phyloP scores from a whole-genome alignment of 2,329 filamentous ascomycete genomes.

The Whalleya microplaca region DNA sequence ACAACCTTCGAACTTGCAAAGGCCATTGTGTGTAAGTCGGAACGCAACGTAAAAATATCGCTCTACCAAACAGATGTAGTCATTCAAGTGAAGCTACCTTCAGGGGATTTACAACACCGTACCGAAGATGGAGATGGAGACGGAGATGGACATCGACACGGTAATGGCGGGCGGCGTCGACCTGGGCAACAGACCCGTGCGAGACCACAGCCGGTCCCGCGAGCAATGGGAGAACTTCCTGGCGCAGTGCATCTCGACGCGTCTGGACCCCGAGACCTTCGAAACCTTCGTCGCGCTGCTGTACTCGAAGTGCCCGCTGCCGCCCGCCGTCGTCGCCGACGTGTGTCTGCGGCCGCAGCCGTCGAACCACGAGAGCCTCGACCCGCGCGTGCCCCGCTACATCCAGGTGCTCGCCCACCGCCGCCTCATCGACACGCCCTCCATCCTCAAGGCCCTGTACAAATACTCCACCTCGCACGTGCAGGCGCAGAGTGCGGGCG shows the following conservation, averaged over 20 bases:
- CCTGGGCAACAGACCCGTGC: constrained; percentile 2
- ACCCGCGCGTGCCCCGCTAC: constrained; percentile 64
- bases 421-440: constrained; percentile 56
- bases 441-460: constrained; percentile 59
- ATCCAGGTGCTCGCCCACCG: constrained; percentile 57
- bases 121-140: constrained; percentile 25
- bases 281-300: constrained; percentile 54
- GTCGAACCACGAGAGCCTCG: constrained; percentile 53
- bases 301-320: constrained; percentile 55
- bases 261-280: constrained; percentile 59
- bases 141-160: constrained; percentile 25
- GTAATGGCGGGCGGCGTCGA: constrained; percentile 4
- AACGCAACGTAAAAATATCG: not conserved
- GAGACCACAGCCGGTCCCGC: constrained; percentile 30
- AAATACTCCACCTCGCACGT: constrained; percentile 59
- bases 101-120: not conserved
- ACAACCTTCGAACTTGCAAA: not conserved
- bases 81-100: too few species aligned
- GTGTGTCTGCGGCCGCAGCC: constrained; percentile 60
- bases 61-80: not conserved
- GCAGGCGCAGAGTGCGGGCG: constrained; percentile 31
- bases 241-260: constrained; percentile 50
- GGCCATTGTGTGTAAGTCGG: not conserved
- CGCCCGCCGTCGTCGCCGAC: constrained; percentile 56
- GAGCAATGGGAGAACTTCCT: constrained; percentile 57